phyloP scores from a whole-genome alignment of 225 moss, liverwort and hornwort genomes.

The Takakia lepidozioides region DNA sequence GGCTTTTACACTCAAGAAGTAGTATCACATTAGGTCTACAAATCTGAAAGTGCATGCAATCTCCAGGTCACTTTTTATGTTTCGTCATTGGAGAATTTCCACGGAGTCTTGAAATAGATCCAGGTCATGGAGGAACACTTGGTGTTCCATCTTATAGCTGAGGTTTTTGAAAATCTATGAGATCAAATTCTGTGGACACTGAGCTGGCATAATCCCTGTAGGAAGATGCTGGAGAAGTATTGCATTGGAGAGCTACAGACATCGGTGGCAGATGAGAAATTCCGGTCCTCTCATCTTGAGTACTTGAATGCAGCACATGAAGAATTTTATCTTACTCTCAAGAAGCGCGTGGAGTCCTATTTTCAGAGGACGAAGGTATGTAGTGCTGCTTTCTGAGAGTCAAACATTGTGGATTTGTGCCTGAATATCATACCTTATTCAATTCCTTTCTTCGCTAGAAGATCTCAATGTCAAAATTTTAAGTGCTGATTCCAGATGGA shows the following conservation, averaged over 20 bases:
- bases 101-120: no score
- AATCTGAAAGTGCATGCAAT: no score
- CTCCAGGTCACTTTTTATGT: no score
- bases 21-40: no score
- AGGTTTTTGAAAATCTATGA: no score
- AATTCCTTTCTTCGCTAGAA: neutral
- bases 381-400: neutral
- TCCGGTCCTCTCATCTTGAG: slow-evolving; percentile 59
- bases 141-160: no score
- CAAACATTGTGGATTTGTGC: neutral
- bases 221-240: slow-evolving; percentile 67
- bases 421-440: no score
- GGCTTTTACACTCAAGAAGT: no score
- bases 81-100: no score
- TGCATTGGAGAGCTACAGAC: slow-evolving; percentile 69
- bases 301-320: slow-evolving; percentile 62
- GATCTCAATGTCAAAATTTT: neutral
- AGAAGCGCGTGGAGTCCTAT: slow-evolving; percentile 90
- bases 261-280: slow-evolving; percentile 57
- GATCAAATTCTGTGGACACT: neutral
- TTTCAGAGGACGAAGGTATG: slow-evolving; percentile 83
- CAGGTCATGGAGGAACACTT: no score
- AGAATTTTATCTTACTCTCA: slow-evolving; percentile 73
- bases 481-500: no score
- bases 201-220: slow-evolving; percentile 14